A percentile compares a stretch with the other conserved stretches of the same genome.
Evolutionary conservation across 345 rosid species (phyloP).

Genomic region (Ceriops tagal): DNA sequence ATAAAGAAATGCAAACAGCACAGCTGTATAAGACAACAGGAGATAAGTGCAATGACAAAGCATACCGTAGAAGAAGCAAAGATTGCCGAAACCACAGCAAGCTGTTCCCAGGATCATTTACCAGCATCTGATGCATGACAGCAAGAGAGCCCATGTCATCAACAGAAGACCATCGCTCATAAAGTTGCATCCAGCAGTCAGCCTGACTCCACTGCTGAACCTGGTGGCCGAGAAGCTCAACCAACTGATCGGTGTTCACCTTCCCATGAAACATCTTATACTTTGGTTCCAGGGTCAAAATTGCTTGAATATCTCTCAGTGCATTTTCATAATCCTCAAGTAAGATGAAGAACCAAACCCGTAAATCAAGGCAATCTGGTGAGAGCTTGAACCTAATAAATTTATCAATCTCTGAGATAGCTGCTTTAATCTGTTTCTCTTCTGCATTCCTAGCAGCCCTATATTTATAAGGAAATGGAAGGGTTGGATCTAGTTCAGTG

Average conservation of each 20-base stretch:
- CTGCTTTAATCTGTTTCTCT: slow-evolving; percentile 56
- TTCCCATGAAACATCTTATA: slow-evolving; percentile 58
- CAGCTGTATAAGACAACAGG: slow-evolving; percentile 8
- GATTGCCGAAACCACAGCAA: slow-evolving; percentile 84
- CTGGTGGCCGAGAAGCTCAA: slow-evolving; percentile 47
- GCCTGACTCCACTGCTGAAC: slow-evolving; percentile 53
- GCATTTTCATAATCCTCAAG: slow-evolving; percentile 65
- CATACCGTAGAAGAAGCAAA: slow-evolving; percentile 81
- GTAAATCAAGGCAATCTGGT: slow-evolving; percentile 73
- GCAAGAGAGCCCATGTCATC: slow-evolving; percentile 92
- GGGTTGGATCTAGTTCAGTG: slow-evolving; percentile 78
- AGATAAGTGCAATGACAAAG: slow-evolving; percentile 8
- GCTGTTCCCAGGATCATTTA: slow-evolving; percentile 67
- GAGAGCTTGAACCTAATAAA: slow-evolving; percentile 64
- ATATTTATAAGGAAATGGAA: slow-evolving; percentile 73
- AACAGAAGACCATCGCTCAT: slow-evolving; percentile 85
- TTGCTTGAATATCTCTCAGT: slow-evolving; percentile 62
- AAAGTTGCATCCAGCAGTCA: slow-evolving; percentile 87
- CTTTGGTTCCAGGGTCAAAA: slow-evolving; percentile 68
- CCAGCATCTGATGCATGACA: slow-evolving; percentile 83
- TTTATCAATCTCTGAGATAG: slow-evolving; percentile 64
- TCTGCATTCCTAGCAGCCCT: slow-evolving; percentile 63
- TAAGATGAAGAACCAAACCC: slow-evolving; percentile 78
- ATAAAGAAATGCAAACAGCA: slow-evolving; percentile 3
- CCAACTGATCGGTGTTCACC: slow-evolving; percentile 50